phyloP scores from a whole-genome alignment of 2,329 filamentous ascomycete species.

The Diaporthe citri region DNA sequence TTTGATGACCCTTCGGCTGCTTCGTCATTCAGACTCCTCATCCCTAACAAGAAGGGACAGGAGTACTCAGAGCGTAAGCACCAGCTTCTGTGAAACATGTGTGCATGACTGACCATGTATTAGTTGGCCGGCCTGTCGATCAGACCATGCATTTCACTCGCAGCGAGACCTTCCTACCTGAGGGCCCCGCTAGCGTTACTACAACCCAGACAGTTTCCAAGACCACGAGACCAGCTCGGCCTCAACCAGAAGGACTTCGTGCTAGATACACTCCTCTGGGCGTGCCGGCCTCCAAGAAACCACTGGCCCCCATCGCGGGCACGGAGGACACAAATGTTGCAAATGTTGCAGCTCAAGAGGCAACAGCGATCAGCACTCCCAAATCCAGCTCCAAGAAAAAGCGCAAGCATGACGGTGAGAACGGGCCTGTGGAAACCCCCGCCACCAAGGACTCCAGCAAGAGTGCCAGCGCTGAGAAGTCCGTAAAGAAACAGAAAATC shows the following conservation, averaged over 20 bases:
- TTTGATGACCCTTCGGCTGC: conserved; percentile 65
- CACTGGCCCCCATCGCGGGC: conserved; percentile 33
- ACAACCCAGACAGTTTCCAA: conserved; percentile 53
- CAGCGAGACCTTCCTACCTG: conserved; percentile 48
- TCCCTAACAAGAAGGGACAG: conserved; percentile 68
- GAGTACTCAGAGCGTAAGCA: conserved; percentile 8
- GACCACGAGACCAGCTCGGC: conserved; percentile 65
- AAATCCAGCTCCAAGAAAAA: conserved; percentile 51
- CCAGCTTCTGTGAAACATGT: conserved; percentile 36
- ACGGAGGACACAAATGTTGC: conserved; percentile 31
- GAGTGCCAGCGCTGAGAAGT: conserved; percentile 40
- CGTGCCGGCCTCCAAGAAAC: conserved; percentile 50
- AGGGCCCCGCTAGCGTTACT: conserved; percentile 45
- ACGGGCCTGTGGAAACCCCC: conserved; percentile 38
- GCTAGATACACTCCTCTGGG: conserved; percentile 78
- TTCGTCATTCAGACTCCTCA: conserved; percentile 69
- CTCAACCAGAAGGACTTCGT: conserved; percentile 76
- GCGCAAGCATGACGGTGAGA: conserved; percentile 54
- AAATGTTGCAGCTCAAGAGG: conserved; percentile 29
- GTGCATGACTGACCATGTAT: conserved; percentile 43
- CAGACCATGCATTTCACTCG: conserved; percentile 73
- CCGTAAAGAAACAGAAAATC: conserved; percentile 40
- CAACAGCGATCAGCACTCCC: conserved; percentile 40
- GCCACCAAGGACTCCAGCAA: conserved; percentile 36
- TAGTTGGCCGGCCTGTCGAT: conserved; percentile 62